Evolutionary conservation across 768 basidiomycete genomes (phyloP).

Genomic region (Naganishia vaughanmartiniae): DNA sequence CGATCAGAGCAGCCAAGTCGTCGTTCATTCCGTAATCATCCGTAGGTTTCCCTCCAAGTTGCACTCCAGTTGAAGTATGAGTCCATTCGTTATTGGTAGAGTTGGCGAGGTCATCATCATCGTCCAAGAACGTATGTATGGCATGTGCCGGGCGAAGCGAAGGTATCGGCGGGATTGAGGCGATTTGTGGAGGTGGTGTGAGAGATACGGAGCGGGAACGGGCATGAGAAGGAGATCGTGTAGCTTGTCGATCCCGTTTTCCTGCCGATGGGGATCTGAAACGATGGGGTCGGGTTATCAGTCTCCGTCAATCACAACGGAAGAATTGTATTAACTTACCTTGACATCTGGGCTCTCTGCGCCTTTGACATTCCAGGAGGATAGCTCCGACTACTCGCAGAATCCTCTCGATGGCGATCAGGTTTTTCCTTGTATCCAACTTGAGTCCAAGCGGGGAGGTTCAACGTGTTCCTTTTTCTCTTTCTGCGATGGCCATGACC

Average conservation of each 20-base stretch:
- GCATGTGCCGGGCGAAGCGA: not conserved
- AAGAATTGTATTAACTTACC: not conserved
- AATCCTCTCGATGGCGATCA: not conserved
- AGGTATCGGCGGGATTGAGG: not conserved
- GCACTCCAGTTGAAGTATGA: not conserved
- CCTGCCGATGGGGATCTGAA: not conserved
- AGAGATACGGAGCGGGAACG: conserved; percentile 14
- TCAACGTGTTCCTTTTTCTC: not conserved
- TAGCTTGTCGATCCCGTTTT: conserved; percentile 8
- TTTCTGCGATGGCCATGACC: not conserved
- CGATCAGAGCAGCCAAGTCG: conserved; percentile 10
- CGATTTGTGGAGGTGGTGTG: conserved; percentile 15
- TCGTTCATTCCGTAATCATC: not conserved
- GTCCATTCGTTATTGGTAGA: not conserved
- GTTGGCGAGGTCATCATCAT: conserved; percentile 6
- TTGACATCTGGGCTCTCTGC: not conserved
- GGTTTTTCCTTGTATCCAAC: not conserved
- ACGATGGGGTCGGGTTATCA: not conserved
- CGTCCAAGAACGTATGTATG: conserved; percentile 5
- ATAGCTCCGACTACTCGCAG: not conserved
- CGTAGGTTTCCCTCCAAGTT: not conserved
- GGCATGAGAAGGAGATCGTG: not conserved
- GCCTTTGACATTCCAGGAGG: not conserved
- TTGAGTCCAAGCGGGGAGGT: not conserved
- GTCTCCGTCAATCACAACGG: not conserved